Evolutionary conservation across 768 basidiomycete species (phyloP).

Genomic region (Pholiota conissans): DNA sequence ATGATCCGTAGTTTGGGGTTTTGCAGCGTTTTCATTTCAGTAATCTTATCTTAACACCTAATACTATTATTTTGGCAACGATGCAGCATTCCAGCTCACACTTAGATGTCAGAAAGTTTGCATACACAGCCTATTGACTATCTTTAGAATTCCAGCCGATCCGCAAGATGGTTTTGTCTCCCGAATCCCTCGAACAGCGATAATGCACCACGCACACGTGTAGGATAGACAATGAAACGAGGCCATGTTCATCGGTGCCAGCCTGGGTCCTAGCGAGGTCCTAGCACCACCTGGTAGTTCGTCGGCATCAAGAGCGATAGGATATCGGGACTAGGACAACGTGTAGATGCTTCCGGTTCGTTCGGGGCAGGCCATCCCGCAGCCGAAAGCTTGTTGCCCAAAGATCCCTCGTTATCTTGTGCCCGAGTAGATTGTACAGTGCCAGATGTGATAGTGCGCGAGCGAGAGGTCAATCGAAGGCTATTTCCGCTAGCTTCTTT

Average conservation of each 20-base stretch:
- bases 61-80: slow-evolving; percentile 7
- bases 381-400: background rate
- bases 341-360: background rate
- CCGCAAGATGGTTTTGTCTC: background rate
- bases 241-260: background rate
- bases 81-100: background rate
- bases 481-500: background rate
- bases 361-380: background rate
- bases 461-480: background rate
- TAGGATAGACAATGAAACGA: background rate
- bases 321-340: slow-evolving; percentile 11
- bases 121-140: background rate
- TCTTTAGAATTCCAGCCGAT: background rate
- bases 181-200: background rate
- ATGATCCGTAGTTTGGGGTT: background rate
- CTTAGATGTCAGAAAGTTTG: background rate
- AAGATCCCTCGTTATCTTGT: background rate
- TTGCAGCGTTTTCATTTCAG: background rate
- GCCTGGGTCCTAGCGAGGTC: background rate
- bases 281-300: slow-evolving; percentile 13
- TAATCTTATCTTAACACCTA: slow-evolving; percentile 7
- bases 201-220: background rate
- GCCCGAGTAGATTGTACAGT: background rate
- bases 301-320: slow-evolving; percentile 2
- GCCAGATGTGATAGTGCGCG: background rate